Evolutionary conservation across 108 stramenopile genomes (phyloP).

Genomic region (Epipyxis sp.): DNA sequence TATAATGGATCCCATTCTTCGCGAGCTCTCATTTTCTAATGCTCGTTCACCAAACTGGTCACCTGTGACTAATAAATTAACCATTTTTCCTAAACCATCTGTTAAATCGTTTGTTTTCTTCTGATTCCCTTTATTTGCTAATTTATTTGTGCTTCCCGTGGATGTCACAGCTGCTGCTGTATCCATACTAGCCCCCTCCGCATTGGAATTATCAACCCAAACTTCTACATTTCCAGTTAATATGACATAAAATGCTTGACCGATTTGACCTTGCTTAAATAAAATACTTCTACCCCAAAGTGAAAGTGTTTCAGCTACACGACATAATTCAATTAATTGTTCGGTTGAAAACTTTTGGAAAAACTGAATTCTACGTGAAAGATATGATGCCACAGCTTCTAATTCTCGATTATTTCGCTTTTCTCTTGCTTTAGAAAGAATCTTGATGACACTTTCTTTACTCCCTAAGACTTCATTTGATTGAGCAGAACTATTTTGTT

Average conservation of each 20-base stretch:
- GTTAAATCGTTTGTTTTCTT: neutral
- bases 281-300: slow-evolving; percentile 23
- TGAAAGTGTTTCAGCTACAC: slow-evolving; percentile 9
- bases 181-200: neutral
- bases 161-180: slow-evolving; percentile 5
- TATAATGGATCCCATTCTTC: slow-evolving; percentile 21
- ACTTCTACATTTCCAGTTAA: slow-evolving; percentile 24
- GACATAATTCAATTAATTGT: slow-evolving; percentile 28
- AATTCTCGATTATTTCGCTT: slow-evolving; percentile 23
- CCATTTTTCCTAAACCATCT: neutral
- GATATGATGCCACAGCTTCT: slow-evolving; percentile 21
- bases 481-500: neutral
- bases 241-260: slow-evolving; percentile 21
- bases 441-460: neutral
- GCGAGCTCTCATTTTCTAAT: neutral
- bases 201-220: neutral
- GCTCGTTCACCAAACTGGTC: slow-evolving; percentile 23
- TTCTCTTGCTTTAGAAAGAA: slow-evolving; percentile 24
- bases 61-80: slow-evolving; percentile 4
- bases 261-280: slow-evolving; percentile 25
- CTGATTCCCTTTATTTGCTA: neutral
- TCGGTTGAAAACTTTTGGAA: slow-evolving; percentile 18
- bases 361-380: neutral
- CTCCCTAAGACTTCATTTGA: neutral
- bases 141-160: too few relatives aligned